These are phyloP conservation scores for Fusarium chlamydosporum DNA, from an alignment of 2,329 filamentous ascomycete species.

Conservation along the genomic window DNA sequence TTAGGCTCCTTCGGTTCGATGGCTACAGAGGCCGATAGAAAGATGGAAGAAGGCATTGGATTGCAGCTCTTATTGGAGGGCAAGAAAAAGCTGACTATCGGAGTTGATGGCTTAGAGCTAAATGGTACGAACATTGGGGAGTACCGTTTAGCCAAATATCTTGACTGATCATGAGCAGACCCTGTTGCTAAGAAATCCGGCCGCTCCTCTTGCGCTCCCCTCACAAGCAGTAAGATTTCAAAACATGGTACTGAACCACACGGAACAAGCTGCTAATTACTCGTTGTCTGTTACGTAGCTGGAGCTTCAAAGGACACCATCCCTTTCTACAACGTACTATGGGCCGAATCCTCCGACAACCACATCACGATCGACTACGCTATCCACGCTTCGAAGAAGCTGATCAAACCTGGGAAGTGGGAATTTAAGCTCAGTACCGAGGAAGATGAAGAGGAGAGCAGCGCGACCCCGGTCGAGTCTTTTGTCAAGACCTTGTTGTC, in stretches of 20 bases:
- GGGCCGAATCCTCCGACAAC: conserved; percentile 75
- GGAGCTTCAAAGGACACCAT: conserved; percentile 61
- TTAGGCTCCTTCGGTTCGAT: conserved; percentile 2
- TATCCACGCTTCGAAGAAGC: conserved; percentile 68
- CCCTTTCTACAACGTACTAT: conserved; percentile 86
- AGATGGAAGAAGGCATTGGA: conserved; percentile 47
- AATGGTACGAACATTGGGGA: conserved; percentile 52
- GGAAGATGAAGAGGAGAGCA: conserved; percentile 31
- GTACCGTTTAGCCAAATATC: background rate
- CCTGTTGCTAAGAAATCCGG: conserved; percentile 40
- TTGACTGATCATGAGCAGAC: conserved; percentile 43
- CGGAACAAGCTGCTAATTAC: conserved; percentile 17
- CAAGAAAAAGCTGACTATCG: conserved; percentile 54
- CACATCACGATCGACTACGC: conserved; percentile 82
- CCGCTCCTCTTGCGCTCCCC: conserved; percentile 46
- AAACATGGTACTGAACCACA: background rate
- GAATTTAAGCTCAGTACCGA: conserved; percentile 62
- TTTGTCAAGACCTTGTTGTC: conserved; percentile 78
- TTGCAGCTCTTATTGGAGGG: conserved; percentile 52
- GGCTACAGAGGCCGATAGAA: conserved; percentile 26
- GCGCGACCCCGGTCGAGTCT: conserved; percentile 60
- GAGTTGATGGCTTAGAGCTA: conserved; percentile 52
- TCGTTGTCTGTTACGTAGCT: conserved; percentile 23
- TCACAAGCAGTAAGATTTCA: conserved; percentile 34
- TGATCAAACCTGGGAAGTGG: conserved; percentile 72